Percentiles rank a stretch among this genome's conserved stretches.
phyloP scores from a whole-genome alignment of 2,329 filamentous ascomycete genomes.

The Thelonectria olida region DNA sequence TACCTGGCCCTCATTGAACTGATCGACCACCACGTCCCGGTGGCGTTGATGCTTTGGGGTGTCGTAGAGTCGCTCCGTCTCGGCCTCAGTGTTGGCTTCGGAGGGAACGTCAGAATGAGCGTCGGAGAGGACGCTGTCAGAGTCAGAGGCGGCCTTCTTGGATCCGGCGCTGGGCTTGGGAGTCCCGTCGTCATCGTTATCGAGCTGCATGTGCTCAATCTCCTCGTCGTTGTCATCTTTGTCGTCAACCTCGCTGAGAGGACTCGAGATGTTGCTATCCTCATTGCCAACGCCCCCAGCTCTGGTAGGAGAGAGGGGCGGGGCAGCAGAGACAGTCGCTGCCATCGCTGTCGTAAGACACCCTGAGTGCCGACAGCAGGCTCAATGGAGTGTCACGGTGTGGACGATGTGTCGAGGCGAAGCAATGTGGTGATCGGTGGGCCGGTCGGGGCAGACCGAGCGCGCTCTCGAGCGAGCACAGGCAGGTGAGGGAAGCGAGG shows the following conservation, averaged over 20 bases:
- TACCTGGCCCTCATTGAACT: conserved; percentile 61
- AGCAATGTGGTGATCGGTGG: conserved; percentile 22
- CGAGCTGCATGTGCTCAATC: conserved; percentile 65
- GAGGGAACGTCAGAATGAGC: conserved; percentile 52
- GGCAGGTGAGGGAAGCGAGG: conserved; percentile 26
- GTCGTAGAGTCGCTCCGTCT: conserved; percentile 91
- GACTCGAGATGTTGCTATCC: conserved; percentile 84
- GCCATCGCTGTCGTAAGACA: conserved; percentile 54
- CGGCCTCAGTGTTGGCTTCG: conserved; percentile 78
- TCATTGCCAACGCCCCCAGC: conserved; percentile 57
- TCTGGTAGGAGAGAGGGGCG: conserved; percentile 56
- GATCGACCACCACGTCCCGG: conserved; percentile 68
- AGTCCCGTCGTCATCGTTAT: conserved; percentile 47
- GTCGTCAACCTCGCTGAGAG: conserved; percentile 91
- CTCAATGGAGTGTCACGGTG: conserved; percentile 11
- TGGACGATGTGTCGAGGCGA: conserved; percentile 10
- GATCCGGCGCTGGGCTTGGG: conserved; percentile 40
- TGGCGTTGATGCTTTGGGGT: conserved; percentile 78
- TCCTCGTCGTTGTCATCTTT: conserved; percentile 76
- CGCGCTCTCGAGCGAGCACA: conserved; percentile 19
- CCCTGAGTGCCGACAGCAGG: conserved; percentile 25
- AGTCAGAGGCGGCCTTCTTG: conserved; percentile 49
- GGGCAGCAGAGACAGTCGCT: conserved; percentile 60
- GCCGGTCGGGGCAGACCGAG: conserved; percentile 33
- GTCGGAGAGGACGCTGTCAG: conserved; percentile 66